Evolutionary conservation across 192 early-diverging fungal species (phyloP).

Genomic region (Dissophora ornata): DNA sequence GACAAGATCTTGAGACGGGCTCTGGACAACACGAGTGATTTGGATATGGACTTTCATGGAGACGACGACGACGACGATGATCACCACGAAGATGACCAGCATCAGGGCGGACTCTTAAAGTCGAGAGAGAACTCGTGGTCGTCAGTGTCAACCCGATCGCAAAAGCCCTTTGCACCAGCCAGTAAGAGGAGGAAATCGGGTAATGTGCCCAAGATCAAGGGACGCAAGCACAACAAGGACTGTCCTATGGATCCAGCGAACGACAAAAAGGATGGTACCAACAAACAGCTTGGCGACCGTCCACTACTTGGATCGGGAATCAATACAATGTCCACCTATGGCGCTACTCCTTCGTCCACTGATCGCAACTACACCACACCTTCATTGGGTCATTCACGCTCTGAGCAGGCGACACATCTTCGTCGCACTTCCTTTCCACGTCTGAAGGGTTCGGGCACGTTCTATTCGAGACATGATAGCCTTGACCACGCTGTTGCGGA

Average conservation of each 20-base stretch:
- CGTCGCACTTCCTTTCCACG: slow-evolving; percentile 45
- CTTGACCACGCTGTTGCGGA: slow-evolving; percentile 45
- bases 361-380: not conserved
- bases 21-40: not conserved
- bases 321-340: slow-evolving; percentile 4
- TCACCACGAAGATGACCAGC: not conserved
- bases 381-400: not conserved
- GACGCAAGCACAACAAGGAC: slow-evolving; percentile 12
- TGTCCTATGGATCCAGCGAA: slow-evolving; percentile 1
- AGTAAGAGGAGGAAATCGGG: slow-evolving; percentile 39
- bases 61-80: slow-evolving; percentile 11
- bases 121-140: slow-evolving; percentile 19
- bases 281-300: no score
- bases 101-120: not conserved
- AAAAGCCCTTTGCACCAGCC: slow-evolving; percentile 43
- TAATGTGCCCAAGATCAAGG: slow-evolving; percentile 1
- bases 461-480: slow-evolving; percentile 41
- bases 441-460: slow-evolving; percentile 6
- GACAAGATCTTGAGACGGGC: slow-evolving; percentile 34
- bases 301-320: no score
- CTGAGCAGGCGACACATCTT: slow-evolving; percentile 24
- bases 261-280: not conserved
- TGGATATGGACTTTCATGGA: slow-evolving; percentile 32
- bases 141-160: slow-evolving; percentile 21
- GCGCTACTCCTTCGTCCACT: slow-evolving; percentile 3